Base-by-base conservation (phyloP, 139 green algal genomes). In the Ettlia oleoabundans region DNA sequence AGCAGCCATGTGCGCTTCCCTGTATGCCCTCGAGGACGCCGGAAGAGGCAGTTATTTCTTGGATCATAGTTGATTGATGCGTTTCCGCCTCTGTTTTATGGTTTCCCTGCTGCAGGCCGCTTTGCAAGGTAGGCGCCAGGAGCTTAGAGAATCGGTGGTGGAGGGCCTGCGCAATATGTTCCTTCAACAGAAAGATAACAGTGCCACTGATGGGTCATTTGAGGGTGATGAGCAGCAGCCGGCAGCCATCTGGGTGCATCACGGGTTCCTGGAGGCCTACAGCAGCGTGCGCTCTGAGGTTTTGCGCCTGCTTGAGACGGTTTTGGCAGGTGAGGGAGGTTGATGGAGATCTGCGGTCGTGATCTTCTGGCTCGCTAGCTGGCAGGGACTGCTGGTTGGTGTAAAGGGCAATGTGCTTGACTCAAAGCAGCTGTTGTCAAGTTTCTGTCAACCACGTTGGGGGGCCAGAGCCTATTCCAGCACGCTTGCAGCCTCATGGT, bases 261-360 rank as follows among this genome's bases (percentile, higher is more conserved):
- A 70, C 26, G 87, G 87, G 21, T 92, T 92, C 80, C 53, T 85
- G 41, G 43, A 65, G 0, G 82, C 70, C 8, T 92, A 90, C 30
- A 58, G 63, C 18, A 80, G 62, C 24, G 82, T 88, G 28, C 66
- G 86, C 8, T 8, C 47, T 0, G 43, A 89, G 70, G 78, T 94
- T 43, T 81, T 94, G 62, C 61, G 65, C 3, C 70, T 95, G 41
- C 78, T 96, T 43, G 87, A 92, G 32, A 52, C 90, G n/a, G 89
- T 88, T 26, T 64, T 75, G 2, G 73, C 35, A 33, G 86, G 52
- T 33, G 55, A 61, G 58, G n/a, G 26, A 42, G 28, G 32, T 28
- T 26, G 13, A 6, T 24, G 68, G 26, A 10, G 33, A 13, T 26
- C 32, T n/a, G n/a, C n/a, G n/a, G n/a, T n/a, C n/a, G n/a, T n/a